Percentiles rank a stretch among this genome's conserved stretches.
Conservation (phyloP, 345 rosid species). For the Garcia nutans region DNA sequence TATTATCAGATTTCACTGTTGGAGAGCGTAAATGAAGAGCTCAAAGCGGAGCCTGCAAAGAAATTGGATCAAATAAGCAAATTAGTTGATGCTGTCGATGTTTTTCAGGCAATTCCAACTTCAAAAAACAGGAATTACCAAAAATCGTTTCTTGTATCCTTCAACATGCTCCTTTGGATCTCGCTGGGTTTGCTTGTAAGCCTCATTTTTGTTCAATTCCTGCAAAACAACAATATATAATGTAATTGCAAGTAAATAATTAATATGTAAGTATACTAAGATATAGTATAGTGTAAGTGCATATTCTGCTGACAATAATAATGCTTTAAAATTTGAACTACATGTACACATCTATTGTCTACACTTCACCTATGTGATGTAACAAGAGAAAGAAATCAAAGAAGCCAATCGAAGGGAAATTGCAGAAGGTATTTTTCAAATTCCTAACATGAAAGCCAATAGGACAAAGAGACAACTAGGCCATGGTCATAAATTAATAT, state of each 20-base stretch:
- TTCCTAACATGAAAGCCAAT: not conserved
- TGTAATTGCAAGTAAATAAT: not conserved
- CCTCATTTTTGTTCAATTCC: conserved; percentile 28
- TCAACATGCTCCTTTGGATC: conserved; percentile 27
- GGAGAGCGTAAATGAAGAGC: not conserved
- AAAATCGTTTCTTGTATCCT: conserved; percentile 22
- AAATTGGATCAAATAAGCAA: not conserved
- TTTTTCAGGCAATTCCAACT: not conserved
- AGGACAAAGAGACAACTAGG: not conserved
- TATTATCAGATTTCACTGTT: not conserved
- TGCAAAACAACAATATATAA: not conserved
- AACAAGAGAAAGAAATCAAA: not conserved
- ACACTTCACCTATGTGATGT: not conserved
- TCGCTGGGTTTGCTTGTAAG: conserved; percentile 21
- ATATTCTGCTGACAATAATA: not conserved
- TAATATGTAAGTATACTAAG: not conserved
- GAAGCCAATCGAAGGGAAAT: not conserved
- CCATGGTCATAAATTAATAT: too few species aligned
- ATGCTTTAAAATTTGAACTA: not conserved
- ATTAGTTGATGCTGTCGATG: not conserved
- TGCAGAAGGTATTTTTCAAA: not conserved
- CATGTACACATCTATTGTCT: not conserved
- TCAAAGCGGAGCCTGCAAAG: conserved; percentile 31
- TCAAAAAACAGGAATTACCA: not conserved
- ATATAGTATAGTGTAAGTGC: too few species aligned